phyloP scores from a whole-genome alignment of 169 alveolate species.

The Miamiensis avidus region DNA sequence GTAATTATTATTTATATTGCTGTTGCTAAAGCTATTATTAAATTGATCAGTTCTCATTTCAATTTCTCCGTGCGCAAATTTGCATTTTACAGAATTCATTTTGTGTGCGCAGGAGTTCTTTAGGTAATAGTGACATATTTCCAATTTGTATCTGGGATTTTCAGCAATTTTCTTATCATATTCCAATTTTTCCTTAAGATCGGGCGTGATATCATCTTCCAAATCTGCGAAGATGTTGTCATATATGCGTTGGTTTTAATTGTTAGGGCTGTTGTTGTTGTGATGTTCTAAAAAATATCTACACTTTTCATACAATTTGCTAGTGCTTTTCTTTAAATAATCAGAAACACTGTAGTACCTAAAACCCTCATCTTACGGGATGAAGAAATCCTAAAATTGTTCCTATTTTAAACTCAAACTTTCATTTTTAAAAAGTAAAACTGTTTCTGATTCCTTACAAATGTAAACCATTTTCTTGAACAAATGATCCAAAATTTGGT shows the following conservation, averaged over 20 bases:
- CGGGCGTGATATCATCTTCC: background rate
- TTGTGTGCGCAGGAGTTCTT: background rate
- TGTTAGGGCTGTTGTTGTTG: background rate
- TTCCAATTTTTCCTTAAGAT: background rate
- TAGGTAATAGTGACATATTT: background rate
- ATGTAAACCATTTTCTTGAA: background rate
- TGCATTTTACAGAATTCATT: background rate
- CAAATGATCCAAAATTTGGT: background rate
- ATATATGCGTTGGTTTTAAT: too few species aligned
- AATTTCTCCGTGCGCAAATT: background rate
- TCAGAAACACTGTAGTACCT: background rate
- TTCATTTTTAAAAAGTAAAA: background rate
- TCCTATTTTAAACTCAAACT: background rate
- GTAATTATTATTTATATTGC: too few species aligned
- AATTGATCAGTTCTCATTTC: background rate
- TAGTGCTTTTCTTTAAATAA: background rate
- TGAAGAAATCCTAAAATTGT: background rate
- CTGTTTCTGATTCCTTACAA: background rate
- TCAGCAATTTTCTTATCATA: background rate
- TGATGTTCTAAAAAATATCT: background rate
- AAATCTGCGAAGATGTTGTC: background rate
- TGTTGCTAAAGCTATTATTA: too few species aligned
- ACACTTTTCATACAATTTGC: background rate
- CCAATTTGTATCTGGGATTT: background rate
- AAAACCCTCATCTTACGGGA: background rate